Conservation (phyloP, 2,329 filamentous ascomycete species). For the Colletotrichum musicola region DNA sequence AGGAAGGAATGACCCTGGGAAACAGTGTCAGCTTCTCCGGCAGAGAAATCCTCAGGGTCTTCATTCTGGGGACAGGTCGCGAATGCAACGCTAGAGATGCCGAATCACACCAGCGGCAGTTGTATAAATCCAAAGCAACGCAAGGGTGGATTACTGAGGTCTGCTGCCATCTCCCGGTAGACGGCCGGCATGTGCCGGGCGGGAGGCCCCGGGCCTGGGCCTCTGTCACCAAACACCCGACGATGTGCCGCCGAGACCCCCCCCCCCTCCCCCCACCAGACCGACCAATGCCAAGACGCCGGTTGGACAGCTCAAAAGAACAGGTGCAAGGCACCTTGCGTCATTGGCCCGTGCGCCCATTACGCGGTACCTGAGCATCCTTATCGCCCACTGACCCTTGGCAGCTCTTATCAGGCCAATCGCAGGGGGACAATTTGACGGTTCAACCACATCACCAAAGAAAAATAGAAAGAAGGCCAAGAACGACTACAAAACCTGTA, state of each 20-base stretch:
- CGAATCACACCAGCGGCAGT: too few relatives aligned
- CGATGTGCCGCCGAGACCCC: neutral
- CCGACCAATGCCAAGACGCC: too few relatives aligned
- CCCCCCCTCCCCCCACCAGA: too few relatives aligned
- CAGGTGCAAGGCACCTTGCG: neutral
- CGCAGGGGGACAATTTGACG: conserved; percentile 5
- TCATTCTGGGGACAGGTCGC: too few relatives aligned
- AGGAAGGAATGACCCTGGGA: too few relatives aligned
- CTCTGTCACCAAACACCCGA: conserved; percentile 20
- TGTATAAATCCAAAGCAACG: neutral
- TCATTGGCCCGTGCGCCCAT: neutral
- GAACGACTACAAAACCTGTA: conserved; percentile 4
- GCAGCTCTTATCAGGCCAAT: conserved; percentile 19
- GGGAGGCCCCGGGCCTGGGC: conserved; percentile 29
- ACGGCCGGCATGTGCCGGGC: conserved; percentile 28
- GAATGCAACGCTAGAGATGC: too few relatives aligned
- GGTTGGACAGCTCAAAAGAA: too few relatives aligned
- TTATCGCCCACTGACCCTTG: neutral
- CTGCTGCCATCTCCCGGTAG: neutral
- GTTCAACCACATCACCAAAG: conserved; percentile 21
- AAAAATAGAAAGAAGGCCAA: conserved; percentile 28
- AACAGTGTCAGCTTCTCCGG: too few relatives aligned
- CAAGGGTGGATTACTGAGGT: too few relatives aligned
- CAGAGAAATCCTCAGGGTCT: too few relatives aligned
- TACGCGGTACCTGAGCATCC: neutral